Evolutionary conservation across 2,329 filamentous ascomycete genomes (phyloP).

Genomic region (Ceratocystis ficicola): DNA sequence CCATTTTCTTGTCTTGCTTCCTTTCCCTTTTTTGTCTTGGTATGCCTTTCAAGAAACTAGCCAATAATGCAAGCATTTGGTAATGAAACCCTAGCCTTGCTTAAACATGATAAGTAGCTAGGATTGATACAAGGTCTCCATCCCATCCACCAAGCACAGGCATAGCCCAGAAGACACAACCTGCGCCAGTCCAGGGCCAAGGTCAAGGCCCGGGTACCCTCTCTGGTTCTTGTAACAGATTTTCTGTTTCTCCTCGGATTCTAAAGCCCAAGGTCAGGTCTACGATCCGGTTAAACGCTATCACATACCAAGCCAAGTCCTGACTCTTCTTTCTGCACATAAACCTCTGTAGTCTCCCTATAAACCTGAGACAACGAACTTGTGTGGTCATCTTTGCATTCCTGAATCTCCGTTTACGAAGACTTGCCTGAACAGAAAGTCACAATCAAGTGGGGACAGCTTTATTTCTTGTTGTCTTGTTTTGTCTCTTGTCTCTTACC

Average conservation of each 20-base stretch:
- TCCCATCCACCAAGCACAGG: too few species aligned
- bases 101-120: not conserved
- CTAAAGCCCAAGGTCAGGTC: too few species aligned
- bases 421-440: not conserved
- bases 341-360: too few species aligned
- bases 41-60: not conserved
- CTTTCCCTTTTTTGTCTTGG: not conserved
- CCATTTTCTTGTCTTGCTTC: not conserved
- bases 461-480: not conserved
- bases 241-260: too few species aligned
- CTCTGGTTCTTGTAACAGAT: too few species aligned
- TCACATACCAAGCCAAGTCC: too few species aligned
- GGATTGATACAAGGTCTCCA: too few species aligned
- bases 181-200: not conserved
- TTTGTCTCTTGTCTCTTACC: not conserved
- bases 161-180: too few species aligned
- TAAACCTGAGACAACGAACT: too few species aligned
- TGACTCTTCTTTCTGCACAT: too few species aligned
- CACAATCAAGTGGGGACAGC: not conserved
- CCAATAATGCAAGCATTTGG: not conserved
- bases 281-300: too few species aligned
- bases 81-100: conserved; percentile 2
- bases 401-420: not conserved
- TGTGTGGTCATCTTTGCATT: too few species aligned
- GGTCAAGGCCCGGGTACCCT: not conserved